Evolutionary conservation across 495 filamentous ascomycete species (phyloP).

Genomic region (Aspergillus leporis): DNA sequence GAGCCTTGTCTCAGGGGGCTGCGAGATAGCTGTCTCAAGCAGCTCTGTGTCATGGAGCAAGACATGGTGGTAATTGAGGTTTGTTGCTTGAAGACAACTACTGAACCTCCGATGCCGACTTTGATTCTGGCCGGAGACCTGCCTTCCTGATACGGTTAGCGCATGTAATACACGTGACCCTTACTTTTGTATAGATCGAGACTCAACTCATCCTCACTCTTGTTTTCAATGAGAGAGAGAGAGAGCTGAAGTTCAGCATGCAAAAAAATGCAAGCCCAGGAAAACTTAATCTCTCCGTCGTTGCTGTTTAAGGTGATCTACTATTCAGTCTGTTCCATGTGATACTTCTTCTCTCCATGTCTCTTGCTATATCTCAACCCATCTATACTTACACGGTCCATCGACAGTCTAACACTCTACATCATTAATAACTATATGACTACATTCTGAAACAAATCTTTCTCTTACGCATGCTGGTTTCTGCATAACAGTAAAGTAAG

Average conservation of each 20-base stretch:
- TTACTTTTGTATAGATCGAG: neutral
- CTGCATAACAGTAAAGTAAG: neutral
- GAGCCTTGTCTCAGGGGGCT: conserved; percentile 35
- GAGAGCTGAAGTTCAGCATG: neutral
- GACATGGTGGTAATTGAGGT: conserved; percentile 35
- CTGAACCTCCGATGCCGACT: conserved; percentile 26
- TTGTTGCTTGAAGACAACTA: conserved; percentile 20
- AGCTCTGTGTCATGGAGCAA: conserved; percentile 38
- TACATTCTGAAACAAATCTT: neutral
- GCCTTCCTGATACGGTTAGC: conserved; percentile 33
- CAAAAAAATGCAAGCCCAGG: neutral
- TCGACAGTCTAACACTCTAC: neutral
- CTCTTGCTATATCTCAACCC: neutral
- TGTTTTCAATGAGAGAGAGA: neutral
- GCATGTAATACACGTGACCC: conserved; percentile 20
- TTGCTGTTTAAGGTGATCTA: neutral
- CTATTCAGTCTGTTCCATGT: neutral
- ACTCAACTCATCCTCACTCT: neutral
- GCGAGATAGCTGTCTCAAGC: conserved; percentile 44
- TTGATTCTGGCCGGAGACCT: conserved; percentile 38
- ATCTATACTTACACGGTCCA: neutral
- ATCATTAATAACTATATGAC: neutral
- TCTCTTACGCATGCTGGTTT: neutral
- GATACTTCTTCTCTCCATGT: neutral
- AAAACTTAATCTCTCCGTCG: too few relatives aligned